Base-by-base conservation (phyloP, 768 basidiomycete species). In the Coprinellus micaceus region DNA sequence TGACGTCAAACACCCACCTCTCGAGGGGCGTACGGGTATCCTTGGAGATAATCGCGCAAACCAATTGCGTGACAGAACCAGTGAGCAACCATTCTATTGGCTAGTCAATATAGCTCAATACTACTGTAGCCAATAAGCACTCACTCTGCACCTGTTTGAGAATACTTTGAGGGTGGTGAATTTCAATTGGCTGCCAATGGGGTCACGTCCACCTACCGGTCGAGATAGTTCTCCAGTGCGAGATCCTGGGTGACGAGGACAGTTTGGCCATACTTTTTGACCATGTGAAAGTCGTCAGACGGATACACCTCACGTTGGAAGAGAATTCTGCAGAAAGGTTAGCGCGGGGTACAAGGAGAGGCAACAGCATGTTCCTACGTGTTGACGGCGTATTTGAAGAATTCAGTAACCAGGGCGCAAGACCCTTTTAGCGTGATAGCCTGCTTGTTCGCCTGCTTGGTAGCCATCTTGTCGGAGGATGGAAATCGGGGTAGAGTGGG, bases 321-420 rank as follows among this genome's bases (percentile, higher is more conserved):
- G 53, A 99, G 77, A 64, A 98, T 96, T 15, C 94, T 97, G 67
- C 44, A 26, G 43, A 48, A 24, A 43, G 17, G 43, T 40, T 10
- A 53, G 44, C 57, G 56, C 61, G 61, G 43, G 62, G 58, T 40
- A 45, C 33, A 36, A 37, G 0, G 22, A 10, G 30, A 25, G 26
- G 52, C 40, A 36, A 48, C 17, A 52, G 7, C 22, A 61, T 30
- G 19, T 78, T 19, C 90, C 61, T 65, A 94, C 94, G 89, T 94
- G 77, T 97, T 97, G 62, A 94, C 93, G n/a, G 92, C 90, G 72
- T 94, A 98, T 76, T 98, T 98, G 81, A 99, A 98, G 80, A 99
- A 98, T 65, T 99, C 97, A 0, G 94, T 96, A 55, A 98, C 96
- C 19, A 98, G 80, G 39, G 84, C 81, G 2, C 94, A 93, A 0